A percentile compares a stretch with the other conserved stretches of the same genome.
phyloP scores from a whole-genome alignment of 2,329 filamentous ascomycete genomes.

The Exophiala sideris region DNA sequence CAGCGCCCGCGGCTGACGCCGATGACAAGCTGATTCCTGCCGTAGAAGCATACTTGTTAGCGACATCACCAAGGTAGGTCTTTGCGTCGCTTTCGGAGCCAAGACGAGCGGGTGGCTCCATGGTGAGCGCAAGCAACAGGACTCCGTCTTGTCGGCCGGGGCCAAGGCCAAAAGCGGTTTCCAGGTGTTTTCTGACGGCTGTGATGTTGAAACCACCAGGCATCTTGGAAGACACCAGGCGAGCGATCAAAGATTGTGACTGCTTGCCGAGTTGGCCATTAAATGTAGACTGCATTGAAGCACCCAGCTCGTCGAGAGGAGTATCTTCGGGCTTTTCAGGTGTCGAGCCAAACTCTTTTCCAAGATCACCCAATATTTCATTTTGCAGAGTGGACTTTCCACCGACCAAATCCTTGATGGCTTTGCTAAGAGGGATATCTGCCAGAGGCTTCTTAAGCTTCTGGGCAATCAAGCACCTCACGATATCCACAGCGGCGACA shows the following conservation, averaged over 20 bases:
- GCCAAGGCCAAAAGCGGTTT: constrained; percentile 86
- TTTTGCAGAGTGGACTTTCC: constrained; percentile 98
- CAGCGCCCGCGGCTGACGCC: constrained; percentile 66
- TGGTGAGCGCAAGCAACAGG: constrained; percentile 81
- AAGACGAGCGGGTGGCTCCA: constrained; percentile 84
- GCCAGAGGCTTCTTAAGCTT: constrained; percentile 92
- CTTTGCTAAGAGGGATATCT: constrained; percentile 90
- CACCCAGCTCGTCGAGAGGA: constrained; percentile 90
- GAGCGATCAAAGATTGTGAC: constrained; percentile 85
- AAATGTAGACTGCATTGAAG: constrained; percentile 96
- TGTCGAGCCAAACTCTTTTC: constrained; percentile 97
- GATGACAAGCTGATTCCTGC: constrained; percentile 81
- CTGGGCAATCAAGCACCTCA: constrained; percentile 86
- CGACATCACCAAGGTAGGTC: constrained; percentile 79
- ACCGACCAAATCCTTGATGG: constrained; percentile 97
- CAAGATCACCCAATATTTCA: constrained; percentile 94
- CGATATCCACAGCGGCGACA: constrained; percentile 82
- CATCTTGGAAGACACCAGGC: constrained; percentile 98
- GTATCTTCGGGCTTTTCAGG: constrained; percentile 98
- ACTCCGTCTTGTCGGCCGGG: constrained; percentile 87
- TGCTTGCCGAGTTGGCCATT: constrained; percentile 98
- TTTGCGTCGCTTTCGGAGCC: constrained; percentile 90
- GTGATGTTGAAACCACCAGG: constrained; percentile 99
- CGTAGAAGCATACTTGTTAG: constrained; percentile 82
- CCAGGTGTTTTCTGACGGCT: constrained; percentile 87